phyloP scores from a whole-genome alignment of 495 filamentous ascomycete species.

The Tetracladium setigerum region DNA sequence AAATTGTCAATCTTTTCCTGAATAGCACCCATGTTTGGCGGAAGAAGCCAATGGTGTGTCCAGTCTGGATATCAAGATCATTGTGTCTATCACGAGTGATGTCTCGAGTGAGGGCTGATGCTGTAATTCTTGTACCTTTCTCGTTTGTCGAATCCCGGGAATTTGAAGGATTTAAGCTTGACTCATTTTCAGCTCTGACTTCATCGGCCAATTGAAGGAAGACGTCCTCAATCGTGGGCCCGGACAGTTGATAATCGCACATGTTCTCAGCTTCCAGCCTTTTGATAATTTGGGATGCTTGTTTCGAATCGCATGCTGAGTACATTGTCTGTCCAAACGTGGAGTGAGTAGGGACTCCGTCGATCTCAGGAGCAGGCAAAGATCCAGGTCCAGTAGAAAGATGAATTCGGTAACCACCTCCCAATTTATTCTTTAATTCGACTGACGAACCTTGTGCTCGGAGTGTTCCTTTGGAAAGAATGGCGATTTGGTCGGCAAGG shows the following conservation, averaged over 20 bases:
- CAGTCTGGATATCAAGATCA: conserved; percentile 54
- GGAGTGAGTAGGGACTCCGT: conserved; percentile 46
- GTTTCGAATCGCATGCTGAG: conserved; percentile 48
- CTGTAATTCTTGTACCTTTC: not conserved
- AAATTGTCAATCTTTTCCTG: conserved; percentile 65
- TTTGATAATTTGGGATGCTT: conserved; percentile 59
- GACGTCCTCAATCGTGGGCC: conserved; percentile 82
- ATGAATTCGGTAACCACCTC: conserved; percentile 71
- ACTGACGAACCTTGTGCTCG: conserved; percentile 69
- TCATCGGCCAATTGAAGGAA: conserved; percentile 80
- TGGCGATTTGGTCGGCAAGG: conserved; percentile 69
- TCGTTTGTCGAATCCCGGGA: conserved; percentile 11
- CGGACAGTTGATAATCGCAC: conserved; percentile 66
- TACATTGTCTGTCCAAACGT: conserved; percentile 65
- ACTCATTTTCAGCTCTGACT: conserved; percentile 30
- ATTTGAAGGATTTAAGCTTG: conserved; percentile 3
- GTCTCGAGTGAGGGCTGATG: no score
- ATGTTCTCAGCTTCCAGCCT: conserved; percentile 54
- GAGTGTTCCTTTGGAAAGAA: conserved; percentile 64
- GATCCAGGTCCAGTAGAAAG: conserved; percentile 45
- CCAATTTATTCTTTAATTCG: conserved; percentile 61
- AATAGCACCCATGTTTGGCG: conserved; percentile 68
- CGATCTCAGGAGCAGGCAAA: conserved; percentile 41
- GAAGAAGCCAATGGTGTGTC: conserved; percentile 52
- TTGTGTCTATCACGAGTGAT: not conserved